phyloP scores from a whole-genome alignment of 768 basidiomycete genomes.

The Amanita polypyramis region DNA sequence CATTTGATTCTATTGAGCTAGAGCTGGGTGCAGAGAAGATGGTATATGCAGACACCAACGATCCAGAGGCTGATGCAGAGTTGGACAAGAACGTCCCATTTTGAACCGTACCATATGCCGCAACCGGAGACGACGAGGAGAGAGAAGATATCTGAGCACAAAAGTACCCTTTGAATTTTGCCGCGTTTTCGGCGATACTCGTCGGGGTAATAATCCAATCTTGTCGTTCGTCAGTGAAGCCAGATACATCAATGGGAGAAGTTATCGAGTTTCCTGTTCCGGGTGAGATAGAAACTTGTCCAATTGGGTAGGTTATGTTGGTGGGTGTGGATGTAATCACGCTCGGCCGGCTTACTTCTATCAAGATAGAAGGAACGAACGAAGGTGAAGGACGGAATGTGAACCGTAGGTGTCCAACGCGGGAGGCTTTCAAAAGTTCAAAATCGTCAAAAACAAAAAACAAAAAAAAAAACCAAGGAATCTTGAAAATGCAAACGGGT shows the following conservation, averaged over 20 bases:
- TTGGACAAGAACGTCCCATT: constrained; percentile 27
- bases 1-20: background rate
- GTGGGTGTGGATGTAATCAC: constrained; percentile 42
- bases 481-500: background rate
- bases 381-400: constrained; percentile 32
- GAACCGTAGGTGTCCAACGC: constrained; percentile 67
- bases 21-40: constrained; percentile 23
- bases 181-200: constrained; percentile 25
- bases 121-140: constrained; percentile 3
- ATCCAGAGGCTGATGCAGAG: constrained; percentile 25
- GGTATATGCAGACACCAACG: constrained; percentile 41
- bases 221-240: constrained; percentile 58
- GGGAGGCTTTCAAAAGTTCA: constrained; percentile 38
- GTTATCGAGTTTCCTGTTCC: constrained; percentile 25
- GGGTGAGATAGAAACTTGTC: constrained; percentile 36
- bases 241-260: constrained; percentile 28
- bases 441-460: background rate
- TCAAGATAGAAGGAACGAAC: constrained; percentile 42
- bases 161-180: constrained; percentile 45
- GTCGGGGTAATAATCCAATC: constrained; percentile 59
- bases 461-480: no score
- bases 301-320: constrained; percentile 42
- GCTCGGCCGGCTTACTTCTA: constrained; percentile 58
- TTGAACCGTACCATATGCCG: constrained; percentile 33
- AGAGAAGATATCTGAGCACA: constrained; percentile 47